Percentiles rank a stretch among this genome's conserved stretches.
Conservation (phyloP, 345 rosid species). For the Luvunga scandens region DNA sequence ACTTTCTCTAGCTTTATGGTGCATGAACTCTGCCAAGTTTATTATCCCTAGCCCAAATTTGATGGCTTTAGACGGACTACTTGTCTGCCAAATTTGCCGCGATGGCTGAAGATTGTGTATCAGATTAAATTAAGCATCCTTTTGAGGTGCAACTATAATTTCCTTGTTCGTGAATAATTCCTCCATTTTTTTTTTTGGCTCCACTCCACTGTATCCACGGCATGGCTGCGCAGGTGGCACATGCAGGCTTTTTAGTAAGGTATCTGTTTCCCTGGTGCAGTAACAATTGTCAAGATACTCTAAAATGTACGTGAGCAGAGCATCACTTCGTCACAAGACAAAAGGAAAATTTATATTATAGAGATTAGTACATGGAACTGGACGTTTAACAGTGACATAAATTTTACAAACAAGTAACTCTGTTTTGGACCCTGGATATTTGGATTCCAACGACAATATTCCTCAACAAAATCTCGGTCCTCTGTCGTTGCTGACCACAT, state of each 20-base stretch:
- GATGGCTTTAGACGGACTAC: constrained; percentile 5
- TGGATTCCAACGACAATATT: not conserved
- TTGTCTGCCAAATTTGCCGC: constrained; percentile 6
- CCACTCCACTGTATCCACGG: too few relatives aligned
- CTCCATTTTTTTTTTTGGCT: too few relatives aligned
- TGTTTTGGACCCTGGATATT: not conserved
- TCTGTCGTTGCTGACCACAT: not conserved
- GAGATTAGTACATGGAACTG: not conserved
- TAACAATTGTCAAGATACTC: not conserved
- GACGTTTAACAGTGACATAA: not conserved
- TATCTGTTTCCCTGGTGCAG: not conserved
- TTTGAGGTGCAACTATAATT: not conserved
- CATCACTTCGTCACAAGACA: not conserved
- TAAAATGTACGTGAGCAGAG: not conserved
- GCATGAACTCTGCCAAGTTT: not conserved
- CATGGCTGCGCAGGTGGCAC: not conserved
- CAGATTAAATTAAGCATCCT: not conserved
- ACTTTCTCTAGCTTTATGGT: not conserved
- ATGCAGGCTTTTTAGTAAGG: not conserved
- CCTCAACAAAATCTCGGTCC: not conserved
- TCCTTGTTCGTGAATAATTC: not conserved
- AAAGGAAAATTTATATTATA: too few relatives aligned
- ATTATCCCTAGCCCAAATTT: not conserved
- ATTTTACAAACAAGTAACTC: not conserved
- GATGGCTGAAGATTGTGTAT: not conserved